Evolutionary conservation across 2,329 filamentous ascomycete species (phyloP).

Genomic region (Immersiporthe knoxdaviesiana): DNA sequence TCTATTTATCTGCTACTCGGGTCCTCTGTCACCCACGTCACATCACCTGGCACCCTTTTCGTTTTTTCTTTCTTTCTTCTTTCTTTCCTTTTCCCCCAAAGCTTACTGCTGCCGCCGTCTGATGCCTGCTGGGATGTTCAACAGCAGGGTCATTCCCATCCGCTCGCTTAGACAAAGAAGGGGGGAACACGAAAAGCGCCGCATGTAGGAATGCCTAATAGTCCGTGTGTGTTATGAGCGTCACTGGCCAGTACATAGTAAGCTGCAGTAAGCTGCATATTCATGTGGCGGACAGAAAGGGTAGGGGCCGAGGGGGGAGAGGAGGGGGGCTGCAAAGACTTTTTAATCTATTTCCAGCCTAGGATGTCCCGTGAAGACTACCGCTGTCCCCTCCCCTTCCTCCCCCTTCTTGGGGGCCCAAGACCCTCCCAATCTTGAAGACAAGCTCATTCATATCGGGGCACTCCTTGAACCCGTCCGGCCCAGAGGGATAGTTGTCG

Average conservation of each 20-base stretch:
- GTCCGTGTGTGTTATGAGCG: not conserved
- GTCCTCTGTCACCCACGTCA: not conserved
- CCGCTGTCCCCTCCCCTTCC: too few relatives aligned
- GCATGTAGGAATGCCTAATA: not conserved
- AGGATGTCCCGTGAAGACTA: not conserved
- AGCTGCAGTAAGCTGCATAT: not conserved
- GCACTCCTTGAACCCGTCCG: not conserved
- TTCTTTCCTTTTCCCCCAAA: not conserved
- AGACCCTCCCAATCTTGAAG: too few relatives aligned
- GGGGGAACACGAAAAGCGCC: not conserved
- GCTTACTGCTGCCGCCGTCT: not conserved
- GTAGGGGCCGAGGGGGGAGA: too few relatives aligned
- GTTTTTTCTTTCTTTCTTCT: too few relatives aligned
- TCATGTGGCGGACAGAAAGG: not conserved
- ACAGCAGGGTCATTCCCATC: not conserved
- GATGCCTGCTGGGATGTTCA: not conserved
- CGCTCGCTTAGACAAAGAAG: not conserved
- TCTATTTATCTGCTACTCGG: constrained; percentile 6
- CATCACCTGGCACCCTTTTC: not conserved
- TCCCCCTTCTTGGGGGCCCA: too few relatives aligned
- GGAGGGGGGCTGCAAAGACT: not conserved
- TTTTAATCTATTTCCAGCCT: not conserved
- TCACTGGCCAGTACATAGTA: not conserved
- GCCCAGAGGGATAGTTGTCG: not conserved
- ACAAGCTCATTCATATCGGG: not conserved